Conservation (phyloP, 163 green algal species). For the Prototheca wickerhamii region DNA sequence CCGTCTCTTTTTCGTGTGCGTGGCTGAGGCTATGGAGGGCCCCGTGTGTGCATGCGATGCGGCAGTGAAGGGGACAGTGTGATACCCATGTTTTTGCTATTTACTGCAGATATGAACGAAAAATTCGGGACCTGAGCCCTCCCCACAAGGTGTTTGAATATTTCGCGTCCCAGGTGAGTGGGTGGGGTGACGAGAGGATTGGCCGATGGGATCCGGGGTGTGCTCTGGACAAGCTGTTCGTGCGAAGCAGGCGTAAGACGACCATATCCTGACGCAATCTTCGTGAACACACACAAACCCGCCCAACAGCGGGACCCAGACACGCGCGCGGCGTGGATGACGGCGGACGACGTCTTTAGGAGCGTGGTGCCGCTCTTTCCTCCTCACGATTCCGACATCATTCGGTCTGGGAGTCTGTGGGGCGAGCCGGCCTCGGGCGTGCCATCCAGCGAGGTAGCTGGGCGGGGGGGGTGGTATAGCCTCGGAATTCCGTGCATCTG, state of each 20-base stretch:
- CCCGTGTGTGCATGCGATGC: no score
- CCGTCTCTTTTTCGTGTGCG: no score
- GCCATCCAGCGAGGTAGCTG: no score
- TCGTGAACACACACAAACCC: no score
- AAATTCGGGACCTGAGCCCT: conserved; percentile 32
- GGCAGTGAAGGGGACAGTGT: not conserved
- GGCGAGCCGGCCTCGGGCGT: conserved; percentile 32
- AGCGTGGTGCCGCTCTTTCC: conserved; percentile 68
- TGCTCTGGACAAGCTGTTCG: no score
- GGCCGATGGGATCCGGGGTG: no score
- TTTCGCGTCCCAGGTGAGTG: conserved; percentile 31
- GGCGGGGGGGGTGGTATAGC: not conserved
- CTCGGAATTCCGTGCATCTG: no score
- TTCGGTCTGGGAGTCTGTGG: conserved; percentile 50
- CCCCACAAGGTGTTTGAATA: conserved; percentile 48
- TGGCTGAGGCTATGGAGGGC: no score
- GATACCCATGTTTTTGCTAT: not conserved
- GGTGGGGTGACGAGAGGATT: no score
- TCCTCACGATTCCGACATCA: conserved; percentile 33
- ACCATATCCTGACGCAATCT: no score
- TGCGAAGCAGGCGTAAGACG: no score
- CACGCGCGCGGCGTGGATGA: conserved; percentile 34
- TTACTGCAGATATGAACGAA: conserved; percentile 41
- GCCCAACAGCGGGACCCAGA: no score
- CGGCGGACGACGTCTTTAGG: conserved; percentile 44